Evolutionary conservation across 1,139 yeast species (phyloP).

Genomic region (Geotrichum europaeum): DNA sequence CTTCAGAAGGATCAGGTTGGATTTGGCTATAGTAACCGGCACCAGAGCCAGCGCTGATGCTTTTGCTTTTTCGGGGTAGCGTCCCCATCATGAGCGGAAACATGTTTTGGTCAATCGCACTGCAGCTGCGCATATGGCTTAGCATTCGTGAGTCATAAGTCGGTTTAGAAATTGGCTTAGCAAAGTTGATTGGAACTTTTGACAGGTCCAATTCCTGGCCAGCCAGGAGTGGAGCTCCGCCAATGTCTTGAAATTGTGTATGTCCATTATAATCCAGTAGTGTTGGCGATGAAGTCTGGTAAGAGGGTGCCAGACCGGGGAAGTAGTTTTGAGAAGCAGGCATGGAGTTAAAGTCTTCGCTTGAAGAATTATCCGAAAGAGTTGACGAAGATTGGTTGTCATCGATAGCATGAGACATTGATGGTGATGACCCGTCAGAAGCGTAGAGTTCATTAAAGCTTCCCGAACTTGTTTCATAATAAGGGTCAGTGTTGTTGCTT

Average conservation of each 20-base stretch:
- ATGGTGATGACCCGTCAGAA: background rate
- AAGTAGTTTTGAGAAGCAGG: background rate
- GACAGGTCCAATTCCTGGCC: background rate
- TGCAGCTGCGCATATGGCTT: background rate
- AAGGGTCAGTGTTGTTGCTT: background rate
- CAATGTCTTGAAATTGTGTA: background rate
- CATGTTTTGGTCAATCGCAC: background rate
- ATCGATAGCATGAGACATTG: background rate
- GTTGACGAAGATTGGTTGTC: background rate
- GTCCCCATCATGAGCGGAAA: background rate
- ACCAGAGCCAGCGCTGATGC: background rate
- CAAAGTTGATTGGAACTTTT: background rate
- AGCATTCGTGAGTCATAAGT: background rate
- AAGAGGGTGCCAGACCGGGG: background rate
- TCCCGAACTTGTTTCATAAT: background rate
- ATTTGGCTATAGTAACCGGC: background rate
- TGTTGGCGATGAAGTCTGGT: background rate
- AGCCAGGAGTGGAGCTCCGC: background rate
- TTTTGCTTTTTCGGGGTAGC: background rate
- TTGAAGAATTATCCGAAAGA: background rate
- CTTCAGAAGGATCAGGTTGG: background rate
- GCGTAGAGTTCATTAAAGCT: background rate
- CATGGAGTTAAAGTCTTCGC: background rate
- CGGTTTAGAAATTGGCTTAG: background rate
- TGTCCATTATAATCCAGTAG: background rate